Conservation (phyloP, 495 filamentous ascomycete species). For the Cercophora newfieldiana region DNA sequence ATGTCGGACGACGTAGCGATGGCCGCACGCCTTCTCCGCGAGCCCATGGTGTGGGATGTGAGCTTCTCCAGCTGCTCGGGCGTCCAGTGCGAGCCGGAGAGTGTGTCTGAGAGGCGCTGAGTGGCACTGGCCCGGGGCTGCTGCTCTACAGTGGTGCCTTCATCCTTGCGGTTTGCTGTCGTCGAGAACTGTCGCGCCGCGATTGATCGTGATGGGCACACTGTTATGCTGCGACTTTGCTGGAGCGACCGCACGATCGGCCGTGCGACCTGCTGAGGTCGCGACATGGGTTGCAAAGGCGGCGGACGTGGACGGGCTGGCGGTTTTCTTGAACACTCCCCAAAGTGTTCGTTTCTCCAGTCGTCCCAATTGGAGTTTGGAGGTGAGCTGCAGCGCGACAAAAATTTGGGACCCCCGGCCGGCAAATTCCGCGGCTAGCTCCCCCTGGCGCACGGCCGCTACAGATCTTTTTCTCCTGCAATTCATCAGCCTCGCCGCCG, state of each 20-base stretch:
- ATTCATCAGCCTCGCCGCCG: conserved; percentile 2
- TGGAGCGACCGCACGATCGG: conserved; percentile 65
- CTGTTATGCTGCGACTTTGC: conserved; percentile 37
- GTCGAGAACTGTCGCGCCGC: conserved; percentile 50
- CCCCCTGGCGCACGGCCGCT: conserved; percentile 26
- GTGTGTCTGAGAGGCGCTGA: conserved; percentile 11
- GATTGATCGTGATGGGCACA: conserved; percentile 33
- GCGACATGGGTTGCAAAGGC: conserved; percentile 55
- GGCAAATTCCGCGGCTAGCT: conserved; percentile 22
- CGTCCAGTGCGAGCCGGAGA: conserved; percentile 21
- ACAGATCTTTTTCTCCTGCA: conserved; percentile 33
- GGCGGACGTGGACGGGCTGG: background rate
- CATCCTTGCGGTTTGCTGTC: conserved; percentile 42
- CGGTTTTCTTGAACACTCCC: background rate
- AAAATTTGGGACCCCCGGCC: conserved; percentile 16
- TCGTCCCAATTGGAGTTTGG: conserved; percentile 4
- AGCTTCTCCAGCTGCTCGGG: conserved; percentile 54
- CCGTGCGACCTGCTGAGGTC: conserved; percentile 67
- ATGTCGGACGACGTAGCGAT: conserved; percentile 66
- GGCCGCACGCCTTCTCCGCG: conserved; percentile 78
- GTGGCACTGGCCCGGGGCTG: background rate
- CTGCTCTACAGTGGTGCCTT: conserved; percentile 34
- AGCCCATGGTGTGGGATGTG: conserved; percentile 68
- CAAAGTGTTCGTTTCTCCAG: conserved; percentile 3
- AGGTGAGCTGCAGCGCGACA: conserved; percentile 19